Conservation (phyloP, 2,329 filamentous ascomycete genomes). For the Aspergillus persii region DNA sequence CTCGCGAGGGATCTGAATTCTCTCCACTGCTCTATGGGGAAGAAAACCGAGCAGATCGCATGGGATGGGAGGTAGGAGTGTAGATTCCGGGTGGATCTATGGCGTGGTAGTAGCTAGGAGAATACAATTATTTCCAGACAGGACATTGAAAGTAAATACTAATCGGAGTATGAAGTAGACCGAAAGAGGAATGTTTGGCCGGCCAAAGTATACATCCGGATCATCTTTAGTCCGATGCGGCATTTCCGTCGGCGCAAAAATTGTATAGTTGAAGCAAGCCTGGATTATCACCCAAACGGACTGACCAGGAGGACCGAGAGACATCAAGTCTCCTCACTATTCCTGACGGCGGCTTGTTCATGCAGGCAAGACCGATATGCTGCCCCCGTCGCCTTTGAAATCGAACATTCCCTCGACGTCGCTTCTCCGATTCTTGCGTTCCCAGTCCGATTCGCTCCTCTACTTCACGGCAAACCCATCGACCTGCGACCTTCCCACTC, state of each 20-base stretch:
- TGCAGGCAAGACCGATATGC: conserved; percentile 32
- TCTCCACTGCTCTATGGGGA: not conserved
- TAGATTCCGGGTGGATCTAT: not conserved
- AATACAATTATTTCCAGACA: not conserved
- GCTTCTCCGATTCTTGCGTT: conserved; percentile 70
- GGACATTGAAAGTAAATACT: not conserved
- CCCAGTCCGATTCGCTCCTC: conserved; percentile 61
- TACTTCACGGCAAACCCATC: conserved; percentile 48
- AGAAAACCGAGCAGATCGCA: not conserved
- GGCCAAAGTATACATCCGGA: conserved; percentile 4
- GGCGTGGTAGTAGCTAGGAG: not conserved
- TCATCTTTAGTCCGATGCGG: conserved; percentile 9
- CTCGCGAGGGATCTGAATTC: not conserved
- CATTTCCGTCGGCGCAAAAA: not conserved
- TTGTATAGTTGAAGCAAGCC: conserved; percentile 6
- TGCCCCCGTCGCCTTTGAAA: conserved; percentile 34
- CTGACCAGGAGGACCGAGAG: not conserved
- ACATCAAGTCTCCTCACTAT: not conserved
- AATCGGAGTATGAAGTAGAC: no score
- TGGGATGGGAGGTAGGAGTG: not conserved
- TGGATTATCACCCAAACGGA: no score
- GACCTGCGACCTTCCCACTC: conserved; percentile 20
- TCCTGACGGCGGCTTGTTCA: conserved; percentile 9
- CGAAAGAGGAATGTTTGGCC: not conserved
- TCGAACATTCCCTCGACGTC: conserved; percentile 50